Evolutionary conservation across 2,329 filamentous ascomycete genomes (phyloP), one percentile per base, ranked within the genome.

Genomic region (Hypomyces rosellus): DNA sequence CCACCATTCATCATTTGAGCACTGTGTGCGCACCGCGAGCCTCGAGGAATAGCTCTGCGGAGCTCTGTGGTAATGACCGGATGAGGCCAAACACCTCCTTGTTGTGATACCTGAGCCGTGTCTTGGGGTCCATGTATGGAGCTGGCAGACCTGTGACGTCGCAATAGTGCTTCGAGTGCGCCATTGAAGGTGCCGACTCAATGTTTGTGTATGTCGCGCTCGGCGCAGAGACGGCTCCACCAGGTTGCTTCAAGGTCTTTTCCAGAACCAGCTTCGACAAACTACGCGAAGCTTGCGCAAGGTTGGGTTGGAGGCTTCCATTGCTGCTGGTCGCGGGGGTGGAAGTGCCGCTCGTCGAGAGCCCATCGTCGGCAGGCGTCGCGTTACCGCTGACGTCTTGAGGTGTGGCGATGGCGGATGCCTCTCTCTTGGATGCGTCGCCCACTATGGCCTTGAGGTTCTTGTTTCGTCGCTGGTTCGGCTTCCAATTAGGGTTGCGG

Each of bases 381-480:
- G 80, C 88, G 48, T 82, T 78, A 57, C 90, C 90, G 63, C 86
- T 91, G 59, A 71, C 65, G 66, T 89, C 88, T 65, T 88, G 86
- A 0, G 89, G 78, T 1, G 81, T 96, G 14, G 86, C 89, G 63
- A 91, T 77, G 34, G 88, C 78, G 3, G 90, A 95, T n/a, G 89
- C 89, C 74, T 97, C 92, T 64, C 87, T 89, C 59, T 89, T 86
- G 18, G 88, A 82, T 12, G 87, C 88, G 63, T 99, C 93, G 53
- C 89, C 87, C 54, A 99, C 78, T 55, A 99, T 93, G 61, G 95
- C 89, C 71, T 97, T 97, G 70, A 97, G 85, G 69, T 96, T 97
- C 76, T 99, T 99, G 81, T 99, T 99, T 69, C 93, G 89, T 46
- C 93, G 90, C 69, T 91, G 86, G 58, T 92, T 89, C 14, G 93